These are phyloP conservation scores for Trichoderma harzianum DNA, from an alignment of 2,329 filamentous ascomycete genomes.

Conservation along the genomic window DNA sequence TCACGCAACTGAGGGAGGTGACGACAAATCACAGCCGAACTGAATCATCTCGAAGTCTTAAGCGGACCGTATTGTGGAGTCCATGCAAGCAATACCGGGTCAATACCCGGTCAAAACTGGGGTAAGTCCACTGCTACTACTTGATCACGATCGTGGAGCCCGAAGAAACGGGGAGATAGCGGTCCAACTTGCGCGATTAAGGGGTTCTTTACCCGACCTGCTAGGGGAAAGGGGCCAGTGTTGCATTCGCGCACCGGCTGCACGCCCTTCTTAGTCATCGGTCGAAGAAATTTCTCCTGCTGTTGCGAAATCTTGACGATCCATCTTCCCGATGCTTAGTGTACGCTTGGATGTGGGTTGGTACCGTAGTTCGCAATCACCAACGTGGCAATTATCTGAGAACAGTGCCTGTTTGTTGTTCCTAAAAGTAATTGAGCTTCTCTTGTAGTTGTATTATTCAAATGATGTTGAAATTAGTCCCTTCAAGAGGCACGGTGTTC, in stretches of 20 bases:
- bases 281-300: slow-evolving; percentile 2
- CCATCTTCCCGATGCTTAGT: background rate
- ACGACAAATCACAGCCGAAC: slow-evolving; percentile 4
- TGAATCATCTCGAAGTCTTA: background rate
- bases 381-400: background rate
- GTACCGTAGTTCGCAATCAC: background rate
- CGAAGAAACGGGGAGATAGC: background rate
- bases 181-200: background rate
- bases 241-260: background rate
- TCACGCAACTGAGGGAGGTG: background rate
- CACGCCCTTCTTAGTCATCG: background rate
- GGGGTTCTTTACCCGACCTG: background rate
- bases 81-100: background rate
- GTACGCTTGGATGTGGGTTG: background rate
- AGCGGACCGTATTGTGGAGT: slow-evolving; percentile 9
- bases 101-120: slow-evolving; percentile 3
- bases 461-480: background rate
- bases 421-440: background rate
- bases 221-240: background rate
- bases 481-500: background rate
- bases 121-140: background rate
- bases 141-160: slow-evolving; percentile 4
- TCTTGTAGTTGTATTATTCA: background rate
- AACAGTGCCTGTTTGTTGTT: no score
- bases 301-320: slow-evolving; percentile 5